A percentile compares a stretch with the other conserved stretches of the same genome.
phyloP scores from a whole-genome alignment of 148 eudicot species.

The Rhododendron molle region DNA sequence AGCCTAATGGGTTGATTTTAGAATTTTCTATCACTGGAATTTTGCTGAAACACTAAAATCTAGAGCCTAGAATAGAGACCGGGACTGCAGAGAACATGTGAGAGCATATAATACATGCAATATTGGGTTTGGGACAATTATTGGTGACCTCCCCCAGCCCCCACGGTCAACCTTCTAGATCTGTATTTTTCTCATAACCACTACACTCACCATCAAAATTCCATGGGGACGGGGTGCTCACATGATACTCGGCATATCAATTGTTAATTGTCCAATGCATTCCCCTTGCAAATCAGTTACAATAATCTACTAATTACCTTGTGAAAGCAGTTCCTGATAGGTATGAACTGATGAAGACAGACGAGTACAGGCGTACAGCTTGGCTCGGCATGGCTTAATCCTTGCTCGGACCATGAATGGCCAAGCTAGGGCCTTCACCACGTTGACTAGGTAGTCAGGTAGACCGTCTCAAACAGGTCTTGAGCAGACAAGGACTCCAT shows the following conservation, averaged over 20 bases:
- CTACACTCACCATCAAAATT: constrained; percentile 7
- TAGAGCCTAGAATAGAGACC: not conserved
- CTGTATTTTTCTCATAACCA: not conserved
- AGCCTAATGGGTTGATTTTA: no score
- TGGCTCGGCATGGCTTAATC: no score
- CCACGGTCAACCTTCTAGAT: not conserved
- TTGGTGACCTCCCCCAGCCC: not conserved
- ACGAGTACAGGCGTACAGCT: no score
- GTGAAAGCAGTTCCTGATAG: not conserved
- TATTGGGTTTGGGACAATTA: not conserved
- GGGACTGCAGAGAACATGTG: not conserved
- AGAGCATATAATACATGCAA: constrained; percentile 6
- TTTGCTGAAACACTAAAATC: constrained; percentile 6
- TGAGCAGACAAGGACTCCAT: no score
- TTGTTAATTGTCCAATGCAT: not conserved
- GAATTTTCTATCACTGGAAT: no score
- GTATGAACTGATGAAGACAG: no score
- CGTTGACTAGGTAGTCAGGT: no score
- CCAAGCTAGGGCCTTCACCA: no score
- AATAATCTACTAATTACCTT: not conserved
- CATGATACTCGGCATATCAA: constrained; percentile 12
- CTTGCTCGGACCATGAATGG: no score
- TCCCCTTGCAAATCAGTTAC: not conserved
- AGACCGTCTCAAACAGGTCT: no score
- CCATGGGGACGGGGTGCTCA: constrained; percentile 21